Evolutionary conservation across 2,329 filamentous ascomycete species (phyloP), one percentile per base, ranked within the genome.

Genomic region (Didymella pomorum): DNA sequence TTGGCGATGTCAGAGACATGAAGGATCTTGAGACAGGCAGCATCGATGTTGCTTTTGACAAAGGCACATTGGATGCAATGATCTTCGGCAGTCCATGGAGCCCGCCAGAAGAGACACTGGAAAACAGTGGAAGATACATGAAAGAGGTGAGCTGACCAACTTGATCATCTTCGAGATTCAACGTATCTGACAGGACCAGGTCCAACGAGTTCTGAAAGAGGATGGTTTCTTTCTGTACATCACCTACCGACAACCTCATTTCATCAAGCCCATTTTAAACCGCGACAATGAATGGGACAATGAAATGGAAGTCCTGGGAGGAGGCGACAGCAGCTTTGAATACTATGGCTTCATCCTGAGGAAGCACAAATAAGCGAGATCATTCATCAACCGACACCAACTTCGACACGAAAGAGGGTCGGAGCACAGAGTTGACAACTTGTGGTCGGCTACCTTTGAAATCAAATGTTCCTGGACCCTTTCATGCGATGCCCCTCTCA

Each of bases 31-130:
- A 72, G 0, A 71, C 77, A 29, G 65, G 58, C 1, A 80, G 79
- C 0, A 68, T 88, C 37, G 82, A 85, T 63, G 78, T 87, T 6
- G 84, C 84, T 11, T 85, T 88, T 62, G 83, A 86, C 62, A 86
- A 86, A 68, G 79, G 79, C 3, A 86, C 83, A 1, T 72, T 86
- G 3, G 83, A 86, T 70, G 82, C 81, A 44, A 84, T 86, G 80
- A 82, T 86, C 29, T 77, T 83, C 64, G 83, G 84, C 2, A 83
- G 79, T 60, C 80, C 79, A 0, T 86, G 83, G 83, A 80, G 74
- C 58, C 84, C 83, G 1, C 83, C 82, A 0, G 75, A 79, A 7
- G 79, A 83, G 31, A 82, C 84, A 0, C 63, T 74, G 33, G 72
- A 80, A 0, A 84, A 84, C 63, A 83, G 79, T 7, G 68, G 76